Conservation (phyloP, 1,284 basidiomycete genomes). For the Trichosporon sp. region DNA sequence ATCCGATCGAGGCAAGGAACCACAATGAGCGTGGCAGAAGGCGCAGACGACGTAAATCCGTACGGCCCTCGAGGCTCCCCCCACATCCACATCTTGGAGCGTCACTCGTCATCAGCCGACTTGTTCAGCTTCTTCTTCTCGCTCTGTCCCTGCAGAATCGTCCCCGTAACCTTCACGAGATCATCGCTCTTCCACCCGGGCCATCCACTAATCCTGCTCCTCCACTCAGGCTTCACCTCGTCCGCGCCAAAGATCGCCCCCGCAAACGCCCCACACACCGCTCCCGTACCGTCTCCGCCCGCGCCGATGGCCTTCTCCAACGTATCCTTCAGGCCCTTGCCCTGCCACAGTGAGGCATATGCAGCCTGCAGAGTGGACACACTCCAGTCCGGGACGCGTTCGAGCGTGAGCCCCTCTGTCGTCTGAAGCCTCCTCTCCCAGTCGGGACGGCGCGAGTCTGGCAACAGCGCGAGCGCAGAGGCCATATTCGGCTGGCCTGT, state of each 20-base stretch:
- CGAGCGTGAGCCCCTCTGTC: neutral
- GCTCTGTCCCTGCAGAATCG: neutral
- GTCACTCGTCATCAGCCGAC: neutral
- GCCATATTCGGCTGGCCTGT: conserved; percentile 11
- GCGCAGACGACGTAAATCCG: too few species aligned
- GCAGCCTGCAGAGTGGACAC: conserved; percentile 17
- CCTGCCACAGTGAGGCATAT: conserved; percentile 1
- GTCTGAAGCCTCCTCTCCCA: neutral
- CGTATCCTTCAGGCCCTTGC: neutral
- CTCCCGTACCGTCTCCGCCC: conserved; percentile 14
- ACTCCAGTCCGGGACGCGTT: neutral
- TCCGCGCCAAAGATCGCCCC: conserved; percentile 2
- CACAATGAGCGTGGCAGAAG: too few species aligned
- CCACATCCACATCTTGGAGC: too few species aligned
- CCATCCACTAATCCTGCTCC: conserved; percentile 11
- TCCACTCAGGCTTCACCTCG: neutral
- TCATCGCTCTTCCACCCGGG: neutral
- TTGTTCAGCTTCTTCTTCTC: neutral
- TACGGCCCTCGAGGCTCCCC: too few species aligned
- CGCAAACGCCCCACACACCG: neutral
- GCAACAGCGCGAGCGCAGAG: neutral
- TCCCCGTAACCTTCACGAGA: neutral
- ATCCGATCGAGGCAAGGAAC: too few species aligned
- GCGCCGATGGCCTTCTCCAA: conserved; percentile 10
- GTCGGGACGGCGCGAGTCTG: neutral